Base-by-base conservation (phyloP, 495 filamentous ascomycete genomes). In the Neurospora sp. region DNA sequence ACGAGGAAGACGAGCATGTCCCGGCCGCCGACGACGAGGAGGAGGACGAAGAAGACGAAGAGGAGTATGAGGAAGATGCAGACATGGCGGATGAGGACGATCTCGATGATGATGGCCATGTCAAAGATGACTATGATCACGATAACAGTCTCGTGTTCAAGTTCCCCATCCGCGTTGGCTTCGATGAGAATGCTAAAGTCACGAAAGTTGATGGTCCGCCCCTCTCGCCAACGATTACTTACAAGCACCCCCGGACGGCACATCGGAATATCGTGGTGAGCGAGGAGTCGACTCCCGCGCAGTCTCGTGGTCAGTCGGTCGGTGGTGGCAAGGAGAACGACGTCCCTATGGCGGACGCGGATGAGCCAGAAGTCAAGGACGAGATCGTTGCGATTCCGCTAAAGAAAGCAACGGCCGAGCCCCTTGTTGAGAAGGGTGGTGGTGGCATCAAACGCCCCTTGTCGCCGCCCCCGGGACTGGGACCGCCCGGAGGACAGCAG, bases 121-220 rank as follows among this genome's bases (percentile, higher is more conserved):
- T 35, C 31, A 77, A 79, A 3, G 72, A 73, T 70, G 80, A 71
- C 75, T 41, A 42, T 22, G 77, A 79, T 4, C 71, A 73, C 70
- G 80, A 71, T 75, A 75, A 73, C 71, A 91, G 88, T 71, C 84
- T 92, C 37, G 84, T 94, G 41, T 89, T 93, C 73, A 90, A 90
- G 74, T 85, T 94, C 65, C 85, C 81, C 4, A 77, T 86, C 37
- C 78, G 77, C 4, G 79, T 78, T 16, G 38, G 71, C 1, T 73
- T 82, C 44, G 79, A 78, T 38, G 76, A 79, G 72, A 69, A 81
- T 65, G 72, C 72, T 74, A 78, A 80, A 74, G 79, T 73, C 27
- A 73, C 70, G 8, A 70, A 71, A 38, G 65, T 81, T 35, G 72
- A 77, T 3, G 78, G 79, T 0, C 74, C 70, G 5, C 22, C 77